These are phyloP conservation scores for Penicillium simplicissimum DNA, from an alignment of 495 filamentous ascomycete genomes.

Conservation along the genomic window DNA sequence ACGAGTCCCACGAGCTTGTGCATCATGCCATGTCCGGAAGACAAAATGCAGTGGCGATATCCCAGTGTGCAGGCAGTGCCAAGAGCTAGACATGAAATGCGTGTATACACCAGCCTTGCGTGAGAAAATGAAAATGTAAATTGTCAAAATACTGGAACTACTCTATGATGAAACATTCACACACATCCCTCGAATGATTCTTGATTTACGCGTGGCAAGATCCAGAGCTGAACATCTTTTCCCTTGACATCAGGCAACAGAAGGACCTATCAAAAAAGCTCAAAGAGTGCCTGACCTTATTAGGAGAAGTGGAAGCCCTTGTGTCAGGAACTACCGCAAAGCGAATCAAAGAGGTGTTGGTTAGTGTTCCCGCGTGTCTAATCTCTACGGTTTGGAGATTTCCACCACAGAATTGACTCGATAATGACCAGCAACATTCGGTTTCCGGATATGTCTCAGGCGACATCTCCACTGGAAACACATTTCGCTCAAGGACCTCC, in stretches of 20 bases:
- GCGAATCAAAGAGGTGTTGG: constrained; percentile 32
- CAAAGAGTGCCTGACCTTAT: constrained; percentile 46
- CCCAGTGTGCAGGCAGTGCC: constrained; percentile 56
- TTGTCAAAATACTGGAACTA: constrained; percentile 1
- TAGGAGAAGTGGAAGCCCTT: constrained; percentile 34
- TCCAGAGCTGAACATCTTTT: not conserved
- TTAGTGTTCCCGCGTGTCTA: constrained; percentile 28
- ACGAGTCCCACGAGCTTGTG: constrained; percentile 59
- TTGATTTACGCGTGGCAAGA: not conserved
- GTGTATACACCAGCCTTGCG: constrained; percentile 55
- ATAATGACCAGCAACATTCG: not conserved
- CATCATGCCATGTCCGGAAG: constrained; percentile 68
- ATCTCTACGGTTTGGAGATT: not conserved
- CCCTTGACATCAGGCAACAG: constrained; percentile 31
- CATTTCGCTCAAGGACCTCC: not conserved
- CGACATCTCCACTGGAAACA: not conserved
- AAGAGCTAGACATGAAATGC: constrained; percentile 48
- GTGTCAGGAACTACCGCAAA: constrained; percentile 27
- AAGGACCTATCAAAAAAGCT: constrained; percentile 41
- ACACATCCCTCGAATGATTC: not conserved
- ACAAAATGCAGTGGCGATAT: constrained; percentile 59
- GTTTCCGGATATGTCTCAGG: not conserved
- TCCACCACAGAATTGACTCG: too few species aligned
- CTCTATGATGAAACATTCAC: constrained; percentile 3
- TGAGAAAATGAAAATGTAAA: constrained; percentile 39